Evolutionary conservation across 345 rosid genomes (phyloP).

Genomic region (Abelmoschus esculentus): DNA sequence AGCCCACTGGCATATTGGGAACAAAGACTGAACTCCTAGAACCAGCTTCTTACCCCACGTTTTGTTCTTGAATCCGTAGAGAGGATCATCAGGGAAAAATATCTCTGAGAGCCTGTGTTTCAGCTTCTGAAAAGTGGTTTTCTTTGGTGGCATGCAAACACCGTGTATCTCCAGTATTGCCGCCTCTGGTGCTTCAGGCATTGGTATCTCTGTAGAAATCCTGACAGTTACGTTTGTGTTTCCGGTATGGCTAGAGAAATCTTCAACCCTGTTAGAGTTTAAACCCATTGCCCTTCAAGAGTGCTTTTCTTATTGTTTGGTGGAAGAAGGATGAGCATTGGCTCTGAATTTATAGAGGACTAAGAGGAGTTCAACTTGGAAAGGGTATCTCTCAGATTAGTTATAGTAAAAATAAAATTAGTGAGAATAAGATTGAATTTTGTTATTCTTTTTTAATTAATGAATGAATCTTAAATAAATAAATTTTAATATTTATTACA

Average conservation of each 20-base stretch:
- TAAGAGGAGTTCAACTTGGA: slow-evolving; percentile 4
- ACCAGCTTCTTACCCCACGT: slow-evolving; percentile 44
- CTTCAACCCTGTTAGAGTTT: slow-evolving; percentile 45
- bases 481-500: too few species aligned
- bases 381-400: slow-evolving; percentile 12
- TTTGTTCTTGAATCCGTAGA: slow-evolving; percentile 72
- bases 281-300: slow-evolving; percentile 25
- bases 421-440: too few species aligned
- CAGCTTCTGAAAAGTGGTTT: slow-evolving; percentile 56
- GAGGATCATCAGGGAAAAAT: slow-evolving; percentile 97
- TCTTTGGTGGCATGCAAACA: slow-evolving; percentile 69
- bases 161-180: slow-evolving; percentile 44
- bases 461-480: too few species aligned
- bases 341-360: slow-evolving; percentile 25
- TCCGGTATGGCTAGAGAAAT: slow-evolving; percentile 24
- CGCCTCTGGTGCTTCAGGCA: slow-evolving; percentile 5
- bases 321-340: slow-evolving; percentile 4
- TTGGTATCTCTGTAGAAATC: slow-evolving; percentile 17
- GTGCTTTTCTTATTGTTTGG: not conserved
- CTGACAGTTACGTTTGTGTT: not conserved
- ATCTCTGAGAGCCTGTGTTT: slow-evolving; percentile 51
- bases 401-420: too few species aligned
- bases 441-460: too few species aligned
- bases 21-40: slow-evolving; percentile 58
- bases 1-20: slow-evolving; percentile 81